Base-by-base conservation (phyloP, 2,329 filamentous ascomycete species). In the Fusarium brevicatenulatum region DNA sequence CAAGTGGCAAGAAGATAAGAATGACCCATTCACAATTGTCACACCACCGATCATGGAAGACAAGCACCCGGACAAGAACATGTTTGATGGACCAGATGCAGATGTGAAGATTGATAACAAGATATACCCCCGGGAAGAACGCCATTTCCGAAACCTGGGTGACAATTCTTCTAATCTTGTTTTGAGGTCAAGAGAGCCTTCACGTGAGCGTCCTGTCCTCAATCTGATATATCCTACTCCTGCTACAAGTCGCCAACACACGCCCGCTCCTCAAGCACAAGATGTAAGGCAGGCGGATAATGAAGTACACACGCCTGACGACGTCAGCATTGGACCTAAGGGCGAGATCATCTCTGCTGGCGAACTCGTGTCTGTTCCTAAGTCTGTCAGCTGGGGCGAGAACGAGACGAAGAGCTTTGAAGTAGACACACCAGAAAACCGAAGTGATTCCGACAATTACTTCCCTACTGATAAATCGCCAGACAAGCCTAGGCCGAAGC, bases 361-460 rank as follows among this genome's bases (percentile, higher is more conserved):
- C 21, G 63, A 63, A 40, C 57, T 69, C 43, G 50, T 42, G 25
- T 46, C 77, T 15, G 36, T 82, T 11, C 84, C 88, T 11, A 91
- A 91, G 73, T 86, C 82, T 46, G 90, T 92, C 9, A 90, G 86
- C 18, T 92, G 90, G 90, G 91, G 89, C 16, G 84, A 90, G 67
- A 91, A 91, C 70, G 85, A 90, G 76, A 91, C 87, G 8, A 89
- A 91, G 78, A 87, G 89, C 66, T 92, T 90, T 68, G 88, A 91
- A 54, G 85, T 88, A 16, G 88, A 89, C 66, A 91, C 87, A 57
- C 88, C 90, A 11, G 87, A 88, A 49, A 75, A 75, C n/a, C 81
- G 77, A 69, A 81, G 76, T 57, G 78, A 80, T 52, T 68, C 70
- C 15, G 81, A 82, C 40, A 78, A 72, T 32, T 79, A 78, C 32